phyloP scores from a whole-genome alignment of 768 basidiomycete species.

The Boletus fagicola region DNA sequence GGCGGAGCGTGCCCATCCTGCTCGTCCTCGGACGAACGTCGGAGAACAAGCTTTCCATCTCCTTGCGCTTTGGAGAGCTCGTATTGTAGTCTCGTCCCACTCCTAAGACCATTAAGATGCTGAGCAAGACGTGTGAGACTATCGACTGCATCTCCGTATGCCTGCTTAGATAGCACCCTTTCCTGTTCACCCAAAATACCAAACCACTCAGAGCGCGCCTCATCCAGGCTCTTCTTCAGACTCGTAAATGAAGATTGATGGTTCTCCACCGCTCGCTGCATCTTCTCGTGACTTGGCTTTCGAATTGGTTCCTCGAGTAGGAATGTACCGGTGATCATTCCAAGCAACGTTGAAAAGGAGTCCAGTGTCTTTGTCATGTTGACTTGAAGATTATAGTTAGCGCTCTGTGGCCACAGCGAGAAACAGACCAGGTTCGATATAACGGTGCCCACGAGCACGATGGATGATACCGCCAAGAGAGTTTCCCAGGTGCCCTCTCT shows the following conservation, averaged over 20 bases:
- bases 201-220: constrained; percentile 86
- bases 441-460: constrained; percentile 71
- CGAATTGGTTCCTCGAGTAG: constrained; percentile 70
- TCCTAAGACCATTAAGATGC: constrained; percentile 86
- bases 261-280: constrained; percentile 76
- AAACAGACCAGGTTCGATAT: constrained; percentile 87
- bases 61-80: constrained; percentile 67
- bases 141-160: constrained; percentile 85
- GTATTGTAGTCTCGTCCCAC: constrained; percentile 80
- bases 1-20: constrained; percentile 19
- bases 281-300: constrained; percentile 54
- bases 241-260: constrained; percentile 90
- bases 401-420: constrained; percentile 79
- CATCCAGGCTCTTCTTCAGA: constrained; percentile 79
- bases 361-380: constrained; percentile 85
- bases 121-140: constrained; percentile 89
- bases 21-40: constrained; percentile 10
- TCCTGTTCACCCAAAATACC: constrained; percentile 26
- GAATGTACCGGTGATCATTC: constrained; percentile 81
- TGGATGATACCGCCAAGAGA: constrained; percentile 70
- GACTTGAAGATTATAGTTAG: constrained; percentile 75
- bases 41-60: constrained; percentile 43
- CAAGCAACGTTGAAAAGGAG: constrained; percentile 84
- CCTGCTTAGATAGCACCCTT: constrained; percentile 39
- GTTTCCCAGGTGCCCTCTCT: constrained; percentile 84